A percentile compares a stretch with the other conserved stretches of the same genome.
Conservation (phyloP, 805 yeast species). For the Wickerhamiella brachini region DNA sequence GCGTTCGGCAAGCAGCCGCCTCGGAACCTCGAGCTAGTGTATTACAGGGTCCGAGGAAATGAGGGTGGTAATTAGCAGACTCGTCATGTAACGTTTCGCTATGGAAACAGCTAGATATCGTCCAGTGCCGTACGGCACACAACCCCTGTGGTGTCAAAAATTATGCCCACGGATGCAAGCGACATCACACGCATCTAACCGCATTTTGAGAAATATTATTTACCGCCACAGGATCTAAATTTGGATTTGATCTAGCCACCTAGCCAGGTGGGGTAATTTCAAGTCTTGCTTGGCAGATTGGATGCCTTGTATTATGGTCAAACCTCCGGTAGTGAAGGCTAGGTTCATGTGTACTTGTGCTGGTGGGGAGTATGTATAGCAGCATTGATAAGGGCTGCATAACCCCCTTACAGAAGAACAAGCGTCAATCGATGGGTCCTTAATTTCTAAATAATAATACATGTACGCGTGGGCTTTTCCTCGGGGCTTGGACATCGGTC, state of each 20-base stretch:
- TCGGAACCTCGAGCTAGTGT: too few relatives aligned
- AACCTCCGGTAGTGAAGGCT: too few relatives aligned
- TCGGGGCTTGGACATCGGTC: constrained; percentile 78
- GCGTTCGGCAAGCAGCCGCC: neutral
- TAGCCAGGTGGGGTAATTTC: too few relatives aligned
- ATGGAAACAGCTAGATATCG: neutral
- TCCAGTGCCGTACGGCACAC: neutral
- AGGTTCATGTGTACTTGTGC: too few relatives aligned
- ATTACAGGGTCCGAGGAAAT: too few relatives aligned
- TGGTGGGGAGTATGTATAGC: neutral
- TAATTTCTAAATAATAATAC: neutral
- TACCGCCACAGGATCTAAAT: neutral
- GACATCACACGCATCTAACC: neutral
- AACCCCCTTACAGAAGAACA: neutral
- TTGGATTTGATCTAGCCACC: neutral
- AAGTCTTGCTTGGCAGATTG: too few relatives aligned
- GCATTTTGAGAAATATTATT: neutral
- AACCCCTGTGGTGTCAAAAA: neutral
- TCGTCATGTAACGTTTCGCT: too few relatives aligned
- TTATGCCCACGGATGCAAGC: neutral
- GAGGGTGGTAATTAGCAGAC: too few relatives aligned
- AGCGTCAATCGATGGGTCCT: neutral
- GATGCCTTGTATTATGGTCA: too few relatives aligned
- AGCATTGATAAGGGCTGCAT: neutral
- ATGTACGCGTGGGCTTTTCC: constrained; percentile 73